Base-by-base conservation (phyloP, 176 grass and related monocot genomes). In the Elaeis guineensis region DNA sequence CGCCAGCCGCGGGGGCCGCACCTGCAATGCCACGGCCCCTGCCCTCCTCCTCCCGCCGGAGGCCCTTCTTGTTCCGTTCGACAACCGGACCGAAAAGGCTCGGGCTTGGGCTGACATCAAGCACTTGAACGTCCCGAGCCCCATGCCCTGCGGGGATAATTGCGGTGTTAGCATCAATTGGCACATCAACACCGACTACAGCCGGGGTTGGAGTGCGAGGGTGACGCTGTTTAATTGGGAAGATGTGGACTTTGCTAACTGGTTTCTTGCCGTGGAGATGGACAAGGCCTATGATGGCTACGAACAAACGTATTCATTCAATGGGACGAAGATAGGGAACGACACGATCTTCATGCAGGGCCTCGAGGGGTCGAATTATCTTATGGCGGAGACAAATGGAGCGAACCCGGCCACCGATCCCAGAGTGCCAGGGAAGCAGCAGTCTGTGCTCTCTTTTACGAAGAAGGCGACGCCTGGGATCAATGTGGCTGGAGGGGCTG, bases 151-250 rank as follows among this genome's bases (percentile, higher is more conserved):
- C 0, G 81, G 77, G 0, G 92, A 97, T 77, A 77, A 80, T 21
- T 97, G 87, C 0, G 92, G 92, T 4, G 83, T 97, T 35, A 97
- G 92, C 83, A 85, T 97, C 73, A 97, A 91, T 52, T 97, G 92
- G 87, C 87, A 97, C 14, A 18, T 97, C 48, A 72, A 77, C 0
- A 68, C 84, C 3, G 78, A 97, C 74, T 91, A 88, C 75, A 80
- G n/a, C 72, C 88, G 91, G 63, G 92, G 92, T 8, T 97, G 92
- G 92, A 91, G 77, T 21, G 75, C 92, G 49, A 80, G 92, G 51
- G 72, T 97, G 24, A 91, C 92, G 62, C 69, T 97, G 75, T 97
- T 97, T 73, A 97, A 91, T 59, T 97, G 92, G 92, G 87, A 78
- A 1, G 62, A 85, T 6, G 81, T 82, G 0, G 61, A 85, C 71